Percentiles rank a stretch among this genome's conserved stretches.
These are phyloP conservation scores for Rhodotorula sp. DNA, from an alignment of 1,284 basidiomycete species.

Conservation along the genomic window DNA sequence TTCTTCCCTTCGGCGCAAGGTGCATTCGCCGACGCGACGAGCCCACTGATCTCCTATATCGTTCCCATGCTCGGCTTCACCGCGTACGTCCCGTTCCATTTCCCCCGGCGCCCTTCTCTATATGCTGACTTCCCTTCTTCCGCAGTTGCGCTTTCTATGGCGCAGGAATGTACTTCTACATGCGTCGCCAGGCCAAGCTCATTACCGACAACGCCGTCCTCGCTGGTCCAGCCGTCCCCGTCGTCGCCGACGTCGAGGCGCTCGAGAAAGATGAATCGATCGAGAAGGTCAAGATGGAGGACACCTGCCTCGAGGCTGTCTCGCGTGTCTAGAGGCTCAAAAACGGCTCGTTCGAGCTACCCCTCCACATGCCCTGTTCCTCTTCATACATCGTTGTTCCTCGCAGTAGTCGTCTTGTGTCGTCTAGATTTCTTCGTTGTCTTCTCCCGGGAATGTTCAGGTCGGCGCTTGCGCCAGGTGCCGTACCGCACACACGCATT, in stretches of 20 bases:
- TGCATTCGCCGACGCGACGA: constrained; percentile 60
- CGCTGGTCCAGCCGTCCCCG: neutral
- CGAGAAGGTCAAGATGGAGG: constrained; percentile 20
- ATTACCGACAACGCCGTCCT: constrained; percentile 7
- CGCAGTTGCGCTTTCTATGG: constrained; percentile 17
- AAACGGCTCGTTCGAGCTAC: too few relatives aligned
- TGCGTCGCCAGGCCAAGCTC: constrained; percentile 8
- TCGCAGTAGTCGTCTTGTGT: too few relatives aligned
- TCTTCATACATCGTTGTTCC: too few relatives aligned
- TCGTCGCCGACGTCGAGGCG: constrained; percentile 1
- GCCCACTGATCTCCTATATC: constrained; percentile 56
- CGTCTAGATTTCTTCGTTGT: too few relatives aligned
- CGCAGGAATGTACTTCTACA: constrained; percentile 29
- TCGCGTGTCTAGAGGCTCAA: too few relatives aligned
- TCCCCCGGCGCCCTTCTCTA: neutral
- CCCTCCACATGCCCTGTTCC: too few relatives aligned
- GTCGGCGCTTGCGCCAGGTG: too few relatives aligned
- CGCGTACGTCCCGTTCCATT: neutral
- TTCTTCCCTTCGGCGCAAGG: constrained; percentile 72
- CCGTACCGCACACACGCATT: too few relatives aligned
- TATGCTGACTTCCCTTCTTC: constrained; percentile 6
- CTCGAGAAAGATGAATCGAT: constrained; percentile 10
- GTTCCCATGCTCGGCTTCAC: neutral
- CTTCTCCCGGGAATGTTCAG: too few relatives aligned
- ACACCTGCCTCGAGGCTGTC: too few relatives aligned